These are phyloP conservation scores for Alisma plantagoaquatica DNA, from an alignment of 106 monocot species.

Conservation along the genomic window DNA sequence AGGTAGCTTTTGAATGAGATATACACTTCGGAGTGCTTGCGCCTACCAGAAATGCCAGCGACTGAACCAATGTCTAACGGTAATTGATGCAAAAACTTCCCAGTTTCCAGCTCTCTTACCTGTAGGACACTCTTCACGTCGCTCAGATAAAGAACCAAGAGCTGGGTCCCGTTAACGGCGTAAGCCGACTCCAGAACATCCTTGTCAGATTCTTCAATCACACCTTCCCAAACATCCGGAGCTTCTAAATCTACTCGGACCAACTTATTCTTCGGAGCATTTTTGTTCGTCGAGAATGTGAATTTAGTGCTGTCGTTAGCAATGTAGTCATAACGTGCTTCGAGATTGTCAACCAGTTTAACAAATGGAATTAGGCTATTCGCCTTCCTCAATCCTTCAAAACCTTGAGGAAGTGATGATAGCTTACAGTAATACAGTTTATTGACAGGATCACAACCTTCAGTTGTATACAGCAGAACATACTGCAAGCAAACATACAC, in stretches of 20 bases:
- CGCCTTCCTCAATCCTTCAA: slow-evolving; percentile 38
- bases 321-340: slow-evolving; percentile 49
- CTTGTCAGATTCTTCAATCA: slow-evolving; percentile 53
- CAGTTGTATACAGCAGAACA: slow-evolving; percentile 36
- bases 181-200: slow-evolving; percentile 67
- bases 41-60: slow-evolving; percentile 51
- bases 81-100: slow-evolving; percentile 45
- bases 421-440: slow-evolving; percentile 83
- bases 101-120: slow-evolving; percentile 72
- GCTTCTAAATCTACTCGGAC: slow-evolving; percentile 56
- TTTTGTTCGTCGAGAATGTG: slow-evolving; percentile 84
- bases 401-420: slow-evolving; percentile 46
- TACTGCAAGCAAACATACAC: too few species aligned
- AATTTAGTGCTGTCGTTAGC: slow-evolving; percentile 73
- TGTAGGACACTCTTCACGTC: slow-evolving; percentile 80
- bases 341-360: slow-evolving; percentile 83
- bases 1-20: slow-evolving; percentile 88
- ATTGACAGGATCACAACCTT: slow-evolving; percentile 78
- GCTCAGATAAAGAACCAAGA: slow-evolving; percentile 72
- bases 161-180: slow-evolving; percentile 59
- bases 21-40: slow-evolving; percentile 58
- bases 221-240: slow-evolving; percentile 55
- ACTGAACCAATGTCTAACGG: slow-evolving; percentile 85
- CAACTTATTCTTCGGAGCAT: slow-evolving; percentile 69
- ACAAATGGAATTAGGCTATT: slow-evolving; percentile 60